phyloP scores from a whole-genome alignment of 1,284 basidiomycete species.

The Leccinum fallax region DNA sequence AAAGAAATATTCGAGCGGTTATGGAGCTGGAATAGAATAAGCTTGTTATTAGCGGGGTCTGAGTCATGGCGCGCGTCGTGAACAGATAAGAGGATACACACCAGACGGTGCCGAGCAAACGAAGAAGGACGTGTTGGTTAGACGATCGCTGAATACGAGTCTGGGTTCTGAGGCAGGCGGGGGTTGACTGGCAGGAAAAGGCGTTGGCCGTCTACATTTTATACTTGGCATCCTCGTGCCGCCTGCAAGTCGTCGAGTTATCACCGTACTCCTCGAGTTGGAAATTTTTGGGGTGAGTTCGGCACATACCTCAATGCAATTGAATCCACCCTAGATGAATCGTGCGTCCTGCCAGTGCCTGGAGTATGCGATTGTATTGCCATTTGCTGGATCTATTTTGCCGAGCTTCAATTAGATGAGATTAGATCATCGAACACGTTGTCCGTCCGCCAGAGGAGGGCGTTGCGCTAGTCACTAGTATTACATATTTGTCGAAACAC shows the following conservation, averaged over 20 bases:
- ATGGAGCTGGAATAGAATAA: neutral
- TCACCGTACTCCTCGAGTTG: neutral
- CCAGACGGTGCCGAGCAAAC: neutral
- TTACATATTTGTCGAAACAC: slow-evolving; percentile 11
- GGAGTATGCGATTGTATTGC: neutral
- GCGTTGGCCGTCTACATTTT: slow-evolving; percentile 10
- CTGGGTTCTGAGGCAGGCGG: neutral
- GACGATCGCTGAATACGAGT: neutral
- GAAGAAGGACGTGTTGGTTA: neutral
- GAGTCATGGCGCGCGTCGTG: slow-evolving; percentile 8
- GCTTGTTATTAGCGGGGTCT: neutral
- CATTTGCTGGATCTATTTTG: neutral
- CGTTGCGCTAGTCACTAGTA: neutral
- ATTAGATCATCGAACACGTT: slow-evolving; percentile 13
- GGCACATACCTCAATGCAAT: neutral
- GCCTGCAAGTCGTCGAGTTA: neutral
- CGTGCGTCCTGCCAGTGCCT: neutral
- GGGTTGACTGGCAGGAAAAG: neutral
- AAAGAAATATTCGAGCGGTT: neutral
- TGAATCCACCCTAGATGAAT: slow-evolving; percentile 3
- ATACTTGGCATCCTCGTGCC: slow-evolving; percentile 15
- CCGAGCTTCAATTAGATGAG: neutral
- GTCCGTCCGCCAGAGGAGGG: slow-evolving; percentile 4
- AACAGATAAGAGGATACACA: slow-evolving; percentile 6
- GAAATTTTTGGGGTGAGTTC: neutral